Evolutionary conservation across 192 early-diverging fungal species (phyloP), one percentile per base, ranked within the genome.

Genomic region (Coemansia sp.): DNA sequence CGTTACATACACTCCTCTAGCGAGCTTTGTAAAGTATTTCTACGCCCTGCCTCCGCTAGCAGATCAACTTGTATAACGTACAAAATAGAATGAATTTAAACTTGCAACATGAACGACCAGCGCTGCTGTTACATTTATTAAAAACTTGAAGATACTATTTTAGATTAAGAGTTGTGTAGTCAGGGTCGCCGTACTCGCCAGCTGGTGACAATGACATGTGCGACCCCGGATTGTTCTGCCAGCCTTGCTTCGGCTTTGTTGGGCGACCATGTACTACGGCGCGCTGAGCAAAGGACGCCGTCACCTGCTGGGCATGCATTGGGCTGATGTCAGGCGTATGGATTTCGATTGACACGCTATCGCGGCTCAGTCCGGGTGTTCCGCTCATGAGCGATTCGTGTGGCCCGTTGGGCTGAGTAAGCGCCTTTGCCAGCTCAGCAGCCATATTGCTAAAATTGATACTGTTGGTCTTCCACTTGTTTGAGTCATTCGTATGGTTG

Each of bases 11-110:
- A 65, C 31, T 17, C 75, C 80, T 9, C 66, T 82, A 7, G 74
- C 70, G 21, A 70, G 53, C 17, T 70, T 65, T 67, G 53, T 82
- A 62, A 76, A 82, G 48, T 74, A 82, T 34, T 82, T 77, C 62
- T 82, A 82, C 44, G 51, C 80, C 0, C 62, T 72, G 32, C 60
- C 74, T 11, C 74, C 78, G 0, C 50, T 75, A 25, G 70, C 67
- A 27, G 68, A 62, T 4, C 64, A 62, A 5, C 59, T 80, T 27
- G 42, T 65, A 25, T 65, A 60, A 29, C 6, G 5, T 23, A 46
- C 44, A 37, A 51, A 39, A 63, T 14, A 27, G n/a, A 39, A 15
- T 29, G 0, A 48, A 48, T 19, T 6, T 8, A 51, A 51, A 21
- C 11, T 42, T 42, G 41, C 41, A 42, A 42, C 41, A 12, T 42